Percentiles rank a stretch among this genome's conserved stretches.
Evolutionary conservation across 345 rosid species (phyloP).

Genomic region (Eucalyptus victrix): DNA sequence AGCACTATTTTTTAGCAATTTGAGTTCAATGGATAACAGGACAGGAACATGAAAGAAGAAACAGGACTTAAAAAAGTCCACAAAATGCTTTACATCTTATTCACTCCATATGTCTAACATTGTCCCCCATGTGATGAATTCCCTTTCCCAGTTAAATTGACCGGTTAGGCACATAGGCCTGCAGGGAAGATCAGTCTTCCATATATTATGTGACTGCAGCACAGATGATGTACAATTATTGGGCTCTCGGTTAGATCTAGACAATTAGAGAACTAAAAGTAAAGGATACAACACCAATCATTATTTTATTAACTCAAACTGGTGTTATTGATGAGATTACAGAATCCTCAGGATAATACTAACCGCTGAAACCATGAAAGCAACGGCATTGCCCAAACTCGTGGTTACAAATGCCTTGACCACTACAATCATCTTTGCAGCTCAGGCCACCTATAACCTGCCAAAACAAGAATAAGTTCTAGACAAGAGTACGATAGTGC

Average conservation of each 20-base stretch:
- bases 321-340: neutral
- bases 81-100: neutral
- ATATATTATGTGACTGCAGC: neutral
- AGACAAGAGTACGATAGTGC: neutral
- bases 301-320: neutral
- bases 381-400: slow-evolving; percentile 75
- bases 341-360: neutral
- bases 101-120: neutral
- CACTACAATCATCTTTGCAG: slow-evolving; percentile 64
- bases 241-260: neutral
- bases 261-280: neutral
- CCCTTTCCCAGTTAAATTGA: neutral
- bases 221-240: neutral
- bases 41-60: neutral
- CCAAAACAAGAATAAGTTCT: neutral
- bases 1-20: neutral
- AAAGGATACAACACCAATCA: neutral
- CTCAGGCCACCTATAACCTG: slow-evolving; percentile 64
- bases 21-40: neutral
- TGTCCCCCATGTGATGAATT: neutral
- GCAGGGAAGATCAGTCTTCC: neutral
- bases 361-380: slow-evolving; percentile 84
- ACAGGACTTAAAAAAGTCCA: neutral
- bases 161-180: neutral
- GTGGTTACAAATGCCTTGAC: slow-evolving; percentile 82